Percentiles rank a stretch among this genome's conserved stretches.
Conservation (phyloP, 345 rosid species). For the Moricandia moricandioides region DNA sequence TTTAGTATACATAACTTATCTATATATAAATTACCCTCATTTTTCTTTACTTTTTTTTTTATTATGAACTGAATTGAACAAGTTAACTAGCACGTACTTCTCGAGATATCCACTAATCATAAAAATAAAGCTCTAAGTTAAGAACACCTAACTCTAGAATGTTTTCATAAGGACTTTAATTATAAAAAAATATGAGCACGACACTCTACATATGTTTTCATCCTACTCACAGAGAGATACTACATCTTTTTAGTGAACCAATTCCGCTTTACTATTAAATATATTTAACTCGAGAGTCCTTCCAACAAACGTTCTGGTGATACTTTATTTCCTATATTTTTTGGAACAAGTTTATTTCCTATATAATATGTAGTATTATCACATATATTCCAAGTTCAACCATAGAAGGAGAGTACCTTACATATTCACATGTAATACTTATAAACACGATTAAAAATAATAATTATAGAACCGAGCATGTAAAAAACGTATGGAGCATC, state of each 20-base stretch:
- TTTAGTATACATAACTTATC: not conserved
- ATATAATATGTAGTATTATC: not conserved
- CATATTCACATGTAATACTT: not conserved
- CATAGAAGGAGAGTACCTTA: not conserved
- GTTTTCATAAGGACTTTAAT: not conserved
- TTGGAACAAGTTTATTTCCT: too few relatives aligned
- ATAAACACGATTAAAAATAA: not conserved
- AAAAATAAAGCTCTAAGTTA: not conserved
- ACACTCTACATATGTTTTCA: not conserved
- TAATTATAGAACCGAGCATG: not conserved
- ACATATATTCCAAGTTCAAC: not conserved
- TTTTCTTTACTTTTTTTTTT: not conserved
- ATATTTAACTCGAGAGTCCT: not conserved
- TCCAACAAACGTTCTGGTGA: not conserved
- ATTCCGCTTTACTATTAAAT: not conserved
- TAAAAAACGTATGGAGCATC: not conserved
- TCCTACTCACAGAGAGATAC: not conserved
- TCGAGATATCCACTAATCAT: not conserved
- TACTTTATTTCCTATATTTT: not conserved
- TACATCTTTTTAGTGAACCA: not conserved
- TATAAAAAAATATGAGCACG: not conserved
- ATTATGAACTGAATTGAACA: too few relatives aligned
- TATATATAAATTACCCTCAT: not conserved
- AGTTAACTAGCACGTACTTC: not conserved
- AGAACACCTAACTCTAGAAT: not conserved